Base-by-base conservation (phyloP, 495 filamentous ascomycete species). In the Penicillium simplicissimum region DNA sequence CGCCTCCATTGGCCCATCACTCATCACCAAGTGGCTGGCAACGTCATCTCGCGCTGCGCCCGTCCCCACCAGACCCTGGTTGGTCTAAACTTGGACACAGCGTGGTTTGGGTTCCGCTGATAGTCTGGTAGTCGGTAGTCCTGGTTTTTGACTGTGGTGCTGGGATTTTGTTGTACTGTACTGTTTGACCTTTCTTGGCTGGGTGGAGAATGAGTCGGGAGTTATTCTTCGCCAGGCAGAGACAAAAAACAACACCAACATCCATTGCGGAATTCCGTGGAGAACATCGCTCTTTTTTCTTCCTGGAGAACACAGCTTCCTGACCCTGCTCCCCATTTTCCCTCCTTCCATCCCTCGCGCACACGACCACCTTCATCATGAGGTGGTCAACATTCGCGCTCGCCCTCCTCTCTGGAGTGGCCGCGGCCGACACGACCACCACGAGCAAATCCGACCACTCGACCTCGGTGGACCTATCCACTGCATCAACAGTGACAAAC, bases 371-470 rank as follows among this genome's bases (percentile, higher is more conserved):
- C 35, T 38, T 40, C 58, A 63, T 23, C 37, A 73, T 71, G 68
- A 63, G 66, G 63, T 69, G 63, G 70, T 55, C 57, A 21, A 52
- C 61, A 28, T 23, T 63, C 49, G 37, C 36, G 33, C 42, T 73
- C 21, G 55, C 61, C 48, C 42, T 67, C 48, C 60, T 72, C 15
- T 57, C 57, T 25, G 65, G 54, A 42, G 45, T 59, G 28, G 60
- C 60, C 19, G 11, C 58, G 23, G 68, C 67, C 53, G 36, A 63
- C 23, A 49, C 66, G 1, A 63, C 59, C 43, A 58, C 64, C 25
- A 64, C 55, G 31, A 74, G 76, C 36, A 33, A 23, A 10, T 52
- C 57, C 34, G 48, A 40, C 33, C 28, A 43, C 3, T 60, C 67
- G 15, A 67, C 67, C 0, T 42, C 63, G 8, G 58, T 69, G 15